A percentile compares a stretch with the other conserved stretches of the same genome.
Evolutionary conservation across 495 filamentous ascomycete genomes (phyloP).

Genomic region (Penicillium simplicissimum): DNA sequence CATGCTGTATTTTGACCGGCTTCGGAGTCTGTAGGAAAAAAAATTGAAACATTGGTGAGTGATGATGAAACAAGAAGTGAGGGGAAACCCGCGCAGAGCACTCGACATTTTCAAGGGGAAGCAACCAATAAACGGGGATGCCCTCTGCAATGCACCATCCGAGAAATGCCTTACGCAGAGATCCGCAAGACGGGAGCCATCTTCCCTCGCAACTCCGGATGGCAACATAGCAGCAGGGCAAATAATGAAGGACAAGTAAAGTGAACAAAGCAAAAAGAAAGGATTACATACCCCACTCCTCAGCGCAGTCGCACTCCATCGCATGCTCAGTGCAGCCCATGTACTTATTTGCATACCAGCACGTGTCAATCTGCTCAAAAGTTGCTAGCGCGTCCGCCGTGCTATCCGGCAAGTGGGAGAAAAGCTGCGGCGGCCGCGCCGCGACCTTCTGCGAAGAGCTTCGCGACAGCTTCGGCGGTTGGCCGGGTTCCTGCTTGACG

Average conservation of each 20-base stretch:
- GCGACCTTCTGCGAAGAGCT: conserved; percentile 71
- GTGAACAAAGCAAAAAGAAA: conserved; percentile 1
- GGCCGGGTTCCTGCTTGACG: conserved; percentile 65
- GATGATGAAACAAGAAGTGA: neutral
- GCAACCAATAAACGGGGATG: neutral
- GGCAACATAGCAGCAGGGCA: conserved; percentile 5
- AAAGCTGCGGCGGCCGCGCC: conserved; percentile 61
- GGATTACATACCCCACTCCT: conserved; percentile 87
- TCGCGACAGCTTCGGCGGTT: conserved; percentile 71
- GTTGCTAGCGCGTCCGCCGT: conserved; percentile 70
- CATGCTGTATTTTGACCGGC: conserved; percentile 75
- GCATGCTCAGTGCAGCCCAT: conserved; percentile 90
- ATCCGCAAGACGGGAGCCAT: neutral
- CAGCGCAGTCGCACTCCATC: conserved; percentile 91
- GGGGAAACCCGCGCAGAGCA: neutral
- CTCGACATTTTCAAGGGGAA: neutral
- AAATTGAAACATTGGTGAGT: neutral
- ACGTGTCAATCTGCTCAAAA: conserved; percentile 81
- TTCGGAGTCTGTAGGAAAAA: conserved; percentile 53
- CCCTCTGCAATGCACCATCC: neutral
- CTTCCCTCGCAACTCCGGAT: neutral
- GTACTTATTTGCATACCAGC: conserved; percentile 83
- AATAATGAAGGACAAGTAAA: conserved; percentile 6
- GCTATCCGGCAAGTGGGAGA: conserved; percentile 67
- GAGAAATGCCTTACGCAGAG: neutral